Evolutionary conservation across 2,329 filamentous ascomycete species (phyloP), one percentile per base, ranked within the genome.

Genomic region (Plectosphaerella sp.): DNA sequence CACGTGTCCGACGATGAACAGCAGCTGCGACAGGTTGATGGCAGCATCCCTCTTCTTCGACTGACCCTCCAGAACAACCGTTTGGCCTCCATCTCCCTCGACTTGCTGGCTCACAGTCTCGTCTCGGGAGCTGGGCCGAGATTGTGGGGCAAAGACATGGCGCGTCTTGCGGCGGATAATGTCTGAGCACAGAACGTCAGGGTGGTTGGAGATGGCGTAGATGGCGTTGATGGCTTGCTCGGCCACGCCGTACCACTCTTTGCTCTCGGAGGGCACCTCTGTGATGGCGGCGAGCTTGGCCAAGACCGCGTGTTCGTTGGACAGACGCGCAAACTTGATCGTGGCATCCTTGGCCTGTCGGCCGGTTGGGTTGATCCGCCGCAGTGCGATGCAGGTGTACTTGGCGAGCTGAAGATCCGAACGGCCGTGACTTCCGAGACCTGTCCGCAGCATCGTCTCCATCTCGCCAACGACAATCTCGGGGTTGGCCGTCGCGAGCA

Each of bases 221-320:
- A 99, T 97, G 47, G 94, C 94, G 59, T 89, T 89, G 65, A 99
- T 90, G 9, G 94, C 93, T 71, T 99, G 94, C 67, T 99, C 95
- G 18, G 94, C 92, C 43, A 97, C 86, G 4, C 94, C 94, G 61
- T 89, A 92, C 89, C 94, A 99, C 66, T 99, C 94, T 65, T 95
- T 94, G 72, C 87, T 96, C 54, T 96, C 87, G 0, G 91, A 93
- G 6, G 86, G 80, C 5, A 97, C 84, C 58, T 97, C 91, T 16
- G 88, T 86, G 62, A 97, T 92, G 18, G 88, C 85, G 10, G 91
- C 91, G 9, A 99, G 78, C 61, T 88, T 88, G 4, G 79, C 75
- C 25, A 97, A 76, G 16, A 97, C 88, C 9, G 92, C 91, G 64
- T 99, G 93, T 54, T 97, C 92, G 62, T 97, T 99, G 5, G 89